Conservation (phyloP, 2,329 filamentous ascomycete genomes). For the Colletotrichum godetiae region DNA sequence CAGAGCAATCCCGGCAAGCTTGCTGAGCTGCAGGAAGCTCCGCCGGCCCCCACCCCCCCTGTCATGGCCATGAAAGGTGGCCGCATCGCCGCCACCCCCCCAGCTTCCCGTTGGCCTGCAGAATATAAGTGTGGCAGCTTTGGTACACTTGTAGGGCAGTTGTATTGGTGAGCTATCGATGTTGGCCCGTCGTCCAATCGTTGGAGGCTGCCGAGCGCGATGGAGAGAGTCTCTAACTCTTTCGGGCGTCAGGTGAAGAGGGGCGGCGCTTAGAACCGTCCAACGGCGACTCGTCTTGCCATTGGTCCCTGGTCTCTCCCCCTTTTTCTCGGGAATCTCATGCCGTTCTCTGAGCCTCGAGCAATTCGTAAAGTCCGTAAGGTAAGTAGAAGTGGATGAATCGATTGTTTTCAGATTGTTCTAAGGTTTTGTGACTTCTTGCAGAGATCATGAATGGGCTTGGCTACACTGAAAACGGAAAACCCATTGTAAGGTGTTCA, state of each 20-base stretch:
- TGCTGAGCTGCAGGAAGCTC: constrained; percentile 21
- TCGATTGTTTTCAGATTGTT: background rate
- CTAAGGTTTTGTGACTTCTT: too few species aligned
- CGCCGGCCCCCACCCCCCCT: constrained; percentile 25
- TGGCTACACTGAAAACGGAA: too few species aligned
- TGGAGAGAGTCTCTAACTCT: constrained; percentile 25
- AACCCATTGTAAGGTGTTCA: background rate
- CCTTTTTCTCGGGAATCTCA: background rate
- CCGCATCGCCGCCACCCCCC: constrained; percentile 21
- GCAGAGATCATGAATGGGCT: background rate
- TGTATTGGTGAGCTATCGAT: constrained; percentile 17
- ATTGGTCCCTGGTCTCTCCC: constrained; percentile 11
- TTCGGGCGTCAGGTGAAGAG: constrained; percentile 32
- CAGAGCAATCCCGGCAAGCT: constrained; percentile 11
- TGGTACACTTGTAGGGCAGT: background rate
- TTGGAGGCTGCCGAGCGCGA: constrained; percentile 17
- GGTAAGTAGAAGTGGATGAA: background rate
- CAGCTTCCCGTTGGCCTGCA: constrained; percentile 31
- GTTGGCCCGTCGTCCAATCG: constrained; percentile 24
- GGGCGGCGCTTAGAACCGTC: constrained; percentile 34
- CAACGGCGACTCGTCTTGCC: constrained; percentile 9
- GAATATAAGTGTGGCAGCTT: background rate
- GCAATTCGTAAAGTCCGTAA: background rate
- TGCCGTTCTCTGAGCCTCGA: background rate
- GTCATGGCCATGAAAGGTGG: constrained; percentile 21